Evolutionary conservation across 2,329 filamentous ascomycete genomes (phyloP), one percentile per base, ranked within the genome.

Genomic region (Fusarium duplospermum): DNA sequence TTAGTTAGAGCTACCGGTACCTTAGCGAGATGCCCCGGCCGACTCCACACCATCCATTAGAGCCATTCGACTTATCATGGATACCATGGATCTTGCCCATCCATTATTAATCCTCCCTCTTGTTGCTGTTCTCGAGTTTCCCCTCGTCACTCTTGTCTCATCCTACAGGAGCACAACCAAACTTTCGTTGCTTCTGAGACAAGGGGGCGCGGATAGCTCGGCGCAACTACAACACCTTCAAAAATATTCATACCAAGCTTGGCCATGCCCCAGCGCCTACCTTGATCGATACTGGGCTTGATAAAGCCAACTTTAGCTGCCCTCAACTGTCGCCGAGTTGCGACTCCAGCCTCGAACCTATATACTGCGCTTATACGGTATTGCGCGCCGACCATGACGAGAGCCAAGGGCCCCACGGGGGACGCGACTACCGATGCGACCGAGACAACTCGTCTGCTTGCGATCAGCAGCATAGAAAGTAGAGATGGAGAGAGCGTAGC

Each of bases 361-460:
- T 35, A 31, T 13, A 56, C 11, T 47, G n/a, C 16, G 22, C 24
- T 18, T 62, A 38, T 54, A 31, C 11, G 14, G 18, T 59, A 59
- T 52, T 18, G 36, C 63, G 45, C 62, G 29, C 50, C 47, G 6
- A 68, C 2, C 31, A 75, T 75, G 73, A 29, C 64, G 31, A 71
- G 64, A 42, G 64, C 40, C n/a, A 56, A 60, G 27, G 52, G 4
- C 40, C 54, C 58, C 33, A 31, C 42, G 29, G 56, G 45, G 61
- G 70, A 71, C 50, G 62, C 50, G 31, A 65, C 58, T 8, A 35
- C 18, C 31, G 71, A 76, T 33, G 67, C 78, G 47, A 79, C 79
- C 57, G 86, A 87, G 72, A 81, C 81, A 36, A 82, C 83, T 31
- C 79, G 80, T 59, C 76, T 89, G 63, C 78, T 88, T 68, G 77